Conservation (phyloP, 768 basidiomycete species). For the Mycena alexandri region DNA sequence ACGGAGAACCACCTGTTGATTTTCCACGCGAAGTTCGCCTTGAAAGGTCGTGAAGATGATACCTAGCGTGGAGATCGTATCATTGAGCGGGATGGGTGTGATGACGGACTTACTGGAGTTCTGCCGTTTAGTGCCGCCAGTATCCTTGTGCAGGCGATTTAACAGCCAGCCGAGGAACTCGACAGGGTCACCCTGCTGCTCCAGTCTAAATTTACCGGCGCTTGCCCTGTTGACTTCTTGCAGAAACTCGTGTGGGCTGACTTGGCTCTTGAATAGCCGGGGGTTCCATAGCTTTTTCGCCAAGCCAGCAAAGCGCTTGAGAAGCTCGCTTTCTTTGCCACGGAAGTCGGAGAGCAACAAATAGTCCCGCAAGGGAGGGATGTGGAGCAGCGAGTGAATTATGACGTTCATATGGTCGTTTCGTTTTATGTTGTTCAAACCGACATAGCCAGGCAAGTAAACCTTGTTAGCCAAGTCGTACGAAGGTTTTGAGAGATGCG, state of each 20-base stretch:
- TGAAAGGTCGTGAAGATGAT: slow-evolving; percentile 95
- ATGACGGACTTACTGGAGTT: slow-evolving; percentile 79
- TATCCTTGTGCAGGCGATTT: slow-evolving; percentile 91
- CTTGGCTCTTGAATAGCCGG: slow-evolving; percentile 95
- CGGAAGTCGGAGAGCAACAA: slow-evolving; percentile 81
- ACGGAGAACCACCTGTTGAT: slow-evolving; percentile 91
- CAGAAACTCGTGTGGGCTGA: slow-evolving; percentile 98
- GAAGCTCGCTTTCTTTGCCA: slow-evolving; percentile 86
- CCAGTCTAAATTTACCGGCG: slow-evolving; percentile 90
- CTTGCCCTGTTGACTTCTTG: slow-evolving; percentile 96
- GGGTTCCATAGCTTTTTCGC: slow-evolving; percentile 98
- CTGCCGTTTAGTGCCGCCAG: slow-evolving; percentile 94
- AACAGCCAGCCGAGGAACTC: slow-evolving; percentile 97
- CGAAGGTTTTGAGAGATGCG: slow-evolving; percentile 76
- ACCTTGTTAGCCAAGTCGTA: slow-evolving; percentile 87
- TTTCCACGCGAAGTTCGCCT: slow-evolving; percentile 92
- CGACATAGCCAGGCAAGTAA: slow-evolving; percentile 94
- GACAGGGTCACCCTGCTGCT: slow-evolving; percentile 95
- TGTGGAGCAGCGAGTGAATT: slow-evolving; percentile 92
- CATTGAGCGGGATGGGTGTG: slow-evolving; percentile 28
- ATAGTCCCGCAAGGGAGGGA: slow-evolving; percentile 90
- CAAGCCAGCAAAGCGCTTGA: slow-evolving; percentile 88
- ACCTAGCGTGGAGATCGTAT: slow-evolving; percentile 60
- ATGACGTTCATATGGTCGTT: slow-evolving; percentile 99
- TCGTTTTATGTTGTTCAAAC: slow-evolving; percentile 96